Base-by-base conservation (phyloP, 1,139 yeast genomes). In the Debaryomycetaceae sp. region DNA sequence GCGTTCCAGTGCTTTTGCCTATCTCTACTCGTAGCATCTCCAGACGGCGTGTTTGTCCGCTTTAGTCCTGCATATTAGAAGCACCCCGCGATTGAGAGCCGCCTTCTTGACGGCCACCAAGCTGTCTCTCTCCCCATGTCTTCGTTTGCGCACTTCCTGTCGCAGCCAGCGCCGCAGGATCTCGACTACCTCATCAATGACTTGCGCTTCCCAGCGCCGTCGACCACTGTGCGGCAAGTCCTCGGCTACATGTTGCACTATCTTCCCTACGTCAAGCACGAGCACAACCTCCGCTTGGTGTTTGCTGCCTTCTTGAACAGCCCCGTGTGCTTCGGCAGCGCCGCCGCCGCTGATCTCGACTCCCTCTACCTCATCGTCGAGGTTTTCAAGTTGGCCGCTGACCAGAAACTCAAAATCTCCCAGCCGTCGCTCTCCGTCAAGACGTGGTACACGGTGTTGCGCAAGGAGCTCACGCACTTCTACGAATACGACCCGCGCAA, bases 221-320 rank as follows among this genome's bases (percentile, higher is more conserved):
- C 50, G 10, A 46, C 62, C 3, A 51, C 67, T 0, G 52, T 64
- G 3, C 43, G 51, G 21, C 59, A 65, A 32, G 42, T 69, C 3
- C 48, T 78, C 23, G 77, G 83, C 1, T 73, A 75, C 42, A 42
- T 76, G 8, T 77, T 70, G 28, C 75, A 77, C 45, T 77, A 78
- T 46, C 53, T 80, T 23, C 88, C 91, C 1, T 70, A 65, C 23
- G 59, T 83, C 27, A 78, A 77, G 45, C 70, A 72, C 34, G 76
- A 70, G 34, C 65, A 62, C 34, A 82, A 83, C 46, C 53, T 83
- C 20, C 56, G 68, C 23, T 47, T 79, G 4, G 49, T 82, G 4
- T 49, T 78, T 3, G 58, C 67, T 12, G 70, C 74, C 32, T 64
- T 80, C 29, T 51, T 78, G 31, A 56, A 61, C 40, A 72, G 71